Evolutionary conservation across 495 filamentous ascomycete species (phyloP), one percentile per base, ranked within the genome.

Genomic region (Mycothermus thermophilus): DNA sequence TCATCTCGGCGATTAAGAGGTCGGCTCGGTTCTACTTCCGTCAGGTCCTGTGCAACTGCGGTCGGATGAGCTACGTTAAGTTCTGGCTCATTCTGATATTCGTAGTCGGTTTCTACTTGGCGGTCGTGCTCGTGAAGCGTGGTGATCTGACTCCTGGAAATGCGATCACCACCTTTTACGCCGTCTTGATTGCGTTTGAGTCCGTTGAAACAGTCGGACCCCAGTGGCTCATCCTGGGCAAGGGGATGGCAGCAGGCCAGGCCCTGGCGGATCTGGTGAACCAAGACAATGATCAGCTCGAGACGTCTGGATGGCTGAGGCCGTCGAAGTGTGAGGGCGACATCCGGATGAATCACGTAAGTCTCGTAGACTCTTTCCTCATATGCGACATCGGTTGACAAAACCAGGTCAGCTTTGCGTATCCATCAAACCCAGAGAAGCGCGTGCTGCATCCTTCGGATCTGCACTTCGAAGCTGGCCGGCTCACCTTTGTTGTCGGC

Each of bases 81-180:
- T 66, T 93, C 43, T 71, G 82, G 58, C 77, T 76, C 22, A 69
- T 85, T 11, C 65, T 66, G 2, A 79, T 96, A 59, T 94, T 96
- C 37, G 80, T 93, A 1, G 73, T 85, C 44, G 88, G 87, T 0
- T 95, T 97, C 45, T 95, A 82, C 74, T 93, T 85, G 52, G 87
- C 86, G 0, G 72, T 75, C 32, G 55, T 67, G 1, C 62, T 93
- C 5, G 73, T 85, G 13, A 56, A 56, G 8, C 50, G 58, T 6
- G 56, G 59, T 5, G 23, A 73, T 25, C 66, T 66, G 10, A 45
- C 35, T 1, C 59, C 83, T 1, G 87, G 80, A 5, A 65, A 77
- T 30, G 73, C 94, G 12, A 51, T 94, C 28, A 87, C 84, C 3
- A 81, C 84, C 0, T 93, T 95, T 42, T 92, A 84, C 68, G 72